Base-by-base conservation (phyloP, 2,329 filamentous ascomycete genomes). In the Curvularia sp. region DNA sequence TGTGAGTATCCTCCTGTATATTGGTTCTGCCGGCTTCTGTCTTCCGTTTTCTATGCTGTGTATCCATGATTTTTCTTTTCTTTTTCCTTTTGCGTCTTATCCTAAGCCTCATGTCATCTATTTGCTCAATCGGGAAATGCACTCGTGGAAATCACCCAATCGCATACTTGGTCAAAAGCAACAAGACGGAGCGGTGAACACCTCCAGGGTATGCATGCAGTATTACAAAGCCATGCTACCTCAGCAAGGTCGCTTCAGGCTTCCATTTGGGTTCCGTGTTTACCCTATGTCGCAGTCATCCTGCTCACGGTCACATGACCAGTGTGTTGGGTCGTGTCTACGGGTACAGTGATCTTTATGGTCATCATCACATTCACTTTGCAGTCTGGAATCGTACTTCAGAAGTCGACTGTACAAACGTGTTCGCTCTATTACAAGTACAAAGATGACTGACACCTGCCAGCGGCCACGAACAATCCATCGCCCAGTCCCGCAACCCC, bases 401-500 rank as follows among this genome's bases (percentile, higher is more conserved):
- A 9, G 30, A 34, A 5, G 15, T 13, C 18, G 3, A n/a, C 13
- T n/a, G 19, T n/a, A n/a, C 34, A 39, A 19, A 12, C n/a, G 2
- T 54, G 19, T 21, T 27, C 5, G 3, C 12, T 19, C 21, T 9
- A 10, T 6, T 9, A n/a, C 1, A 9, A 19, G 3, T 6, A 12
- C 13, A 36, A 18, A 45, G n/a, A 30, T 51, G 32, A 50, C 54
- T 46, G 38, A 39, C 28, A 36, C 23, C 52, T 13, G n/a, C 51
- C 61, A 76, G 74, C 55, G 72, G 72, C 55, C 73, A 76, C 57
- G 68, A 73, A 56, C 64, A 69, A 65, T 78, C 75, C 43, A 81
- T 84, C 53, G 83, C 82, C 51, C 39, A 49, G 34, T 61, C 66
- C 30, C 81, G 79, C 58, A 99, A 99, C 75, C 87, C 88, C 13